phyloP scores from a whole-genome alignment of 129 eudicot genomes.

The Escallonia herrerae region DNA sequence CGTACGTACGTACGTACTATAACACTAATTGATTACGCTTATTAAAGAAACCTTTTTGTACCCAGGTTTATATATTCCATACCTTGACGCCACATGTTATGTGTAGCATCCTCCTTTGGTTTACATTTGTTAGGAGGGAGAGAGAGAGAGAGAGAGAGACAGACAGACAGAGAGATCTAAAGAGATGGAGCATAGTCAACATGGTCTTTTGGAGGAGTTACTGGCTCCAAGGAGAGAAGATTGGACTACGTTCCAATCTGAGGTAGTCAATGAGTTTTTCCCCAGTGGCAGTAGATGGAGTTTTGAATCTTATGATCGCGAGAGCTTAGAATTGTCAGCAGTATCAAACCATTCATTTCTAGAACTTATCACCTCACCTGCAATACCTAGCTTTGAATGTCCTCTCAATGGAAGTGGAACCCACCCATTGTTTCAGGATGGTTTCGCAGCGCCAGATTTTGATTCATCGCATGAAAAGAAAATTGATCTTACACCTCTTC shows the following conservation, averaged over 20 bases:
- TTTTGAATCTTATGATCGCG: constrained; percentile 3
- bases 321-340: constrained; percentile 6
- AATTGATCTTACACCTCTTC: constrained; percentile 6
- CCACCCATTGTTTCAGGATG: constrained; percentile 26
- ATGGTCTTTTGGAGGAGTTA: constrained; percentile 48
- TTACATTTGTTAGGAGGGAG: too few relatives aligned
- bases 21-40: too few relatives aligned
- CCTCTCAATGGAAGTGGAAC: constrained; percentile 30
- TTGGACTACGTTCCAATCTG: constrained; percentile 19
- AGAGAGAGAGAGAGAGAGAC: too few relatives aligned
- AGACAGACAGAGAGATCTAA: constrained; percentile 31
- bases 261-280: constrained; percentile 15
- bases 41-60: too few relatives aligned
- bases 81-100: neutral
- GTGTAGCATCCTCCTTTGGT: neutral
- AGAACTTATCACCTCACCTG: constrained; percentile 21
- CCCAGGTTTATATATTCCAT: neutral
- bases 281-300: constrained; percentile 22
- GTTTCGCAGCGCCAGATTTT: constrained; percentile 12
- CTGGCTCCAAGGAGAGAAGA: constrained; percentile 37
- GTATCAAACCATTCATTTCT: constrained; percentile 21
- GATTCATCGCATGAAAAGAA: constrained; percentile 24
- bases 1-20: constrained; percentile 2
- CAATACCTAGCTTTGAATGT: constrained; percentile 25
- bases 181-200: constrained; percentile 28